Conservation (phyloP, 2,329 filamentous ascomycete genomes). For the Coniochaeta sp. region DNA sequence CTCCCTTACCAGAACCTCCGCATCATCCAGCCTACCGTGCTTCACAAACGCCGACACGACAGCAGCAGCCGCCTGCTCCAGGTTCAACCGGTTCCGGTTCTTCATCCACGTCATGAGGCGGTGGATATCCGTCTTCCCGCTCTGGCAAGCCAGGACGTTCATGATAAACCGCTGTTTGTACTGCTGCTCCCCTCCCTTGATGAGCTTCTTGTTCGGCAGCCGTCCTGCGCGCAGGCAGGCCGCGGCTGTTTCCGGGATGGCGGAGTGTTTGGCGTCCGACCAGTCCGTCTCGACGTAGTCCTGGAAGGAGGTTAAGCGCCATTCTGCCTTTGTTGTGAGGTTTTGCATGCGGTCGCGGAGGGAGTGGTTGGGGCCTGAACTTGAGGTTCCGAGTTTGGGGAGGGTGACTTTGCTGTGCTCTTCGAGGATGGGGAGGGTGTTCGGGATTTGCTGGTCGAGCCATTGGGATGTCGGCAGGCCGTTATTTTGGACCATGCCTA, state of each 20-base stretch:
- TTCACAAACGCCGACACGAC: conserved; percentile 2
- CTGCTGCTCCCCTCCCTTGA: not conserved
- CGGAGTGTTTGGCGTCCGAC: not conserved
- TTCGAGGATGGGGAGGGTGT: not conserved
- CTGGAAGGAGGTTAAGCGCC: not conserved
- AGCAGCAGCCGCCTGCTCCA: conserved; percentile 2
- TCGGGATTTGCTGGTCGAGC: not conserved
- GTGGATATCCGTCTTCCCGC: not conserved
- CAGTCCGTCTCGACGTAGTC: not conserved
- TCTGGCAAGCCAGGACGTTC: not conserved
- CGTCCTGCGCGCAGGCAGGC: not conserved
- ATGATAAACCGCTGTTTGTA: not conserved
- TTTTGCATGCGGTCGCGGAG: not conserved
- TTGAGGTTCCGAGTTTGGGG: not conserved
- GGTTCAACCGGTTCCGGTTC: not conserved
- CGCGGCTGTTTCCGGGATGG: not conserved
- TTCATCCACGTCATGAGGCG: not conserved
- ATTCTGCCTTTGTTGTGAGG: not conserved
- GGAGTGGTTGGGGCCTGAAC: not conserved
- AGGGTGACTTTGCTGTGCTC: not conserved
- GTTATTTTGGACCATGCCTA: conserved; percentile 1
- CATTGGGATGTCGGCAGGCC: not conserved
- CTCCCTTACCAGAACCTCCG: not conserved
- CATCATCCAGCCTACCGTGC: not conserved
- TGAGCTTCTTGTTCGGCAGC: not conserved